A percentile compares a stretch with the other conserved stretches of the same genome.
phyloP scores from a whole-genome alignment of 2,329 filamentous ascomycete species.

The Septoria petroselini region DNA sequence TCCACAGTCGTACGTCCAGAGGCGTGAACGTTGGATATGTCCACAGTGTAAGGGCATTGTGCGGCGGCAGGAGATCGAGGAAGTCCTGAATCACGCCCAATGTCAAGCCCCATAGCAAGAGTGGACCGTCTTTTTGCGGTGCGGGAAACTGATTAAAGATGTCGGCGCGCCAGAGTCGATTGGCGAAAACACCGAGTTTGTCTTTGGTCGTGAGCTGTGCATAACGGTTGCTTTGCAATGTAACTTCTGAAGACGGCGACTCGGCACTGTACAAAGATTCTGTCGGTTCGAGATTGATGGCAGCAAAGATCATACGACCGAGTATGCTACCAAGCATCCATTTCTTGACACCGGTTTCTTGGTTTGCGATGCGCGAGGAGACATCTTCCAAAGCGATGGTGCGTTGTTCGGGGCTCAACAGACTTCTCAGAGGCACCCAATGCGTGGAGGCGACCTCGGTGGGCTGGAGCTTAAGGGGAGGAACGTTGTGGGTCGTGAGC shows the following conservation, averaged over 20 bases:
- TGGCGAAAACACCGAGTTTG: conserved; percentile 18
- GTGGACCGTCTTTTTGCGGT: conserved; percentile 44
- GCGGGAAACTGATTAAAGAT: conserved; percentile 33
- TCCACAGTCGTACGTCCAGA: conserved; percentile 57
- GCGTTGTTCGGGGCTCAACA: conserved; percentile 59
- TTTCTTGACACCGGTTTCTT: conserved; percentile 52
- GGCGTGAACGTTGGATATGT: conserved; percentile 66
- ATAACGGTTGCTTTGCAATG: conserved; percentile 31
- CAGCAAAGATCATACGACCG: conserved; percentile 66
- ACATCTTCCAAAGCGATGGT: conserved; percentile 64
- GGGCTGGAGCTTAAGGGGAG: conserved; percentile 61
- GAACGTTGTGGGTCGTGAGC: conserved; percentile 55
- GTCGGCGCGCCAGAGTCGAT: conserved; percentile 27
- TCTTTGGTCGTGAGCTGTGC: conserved; percentile 20
- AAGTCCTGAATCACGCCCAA: conserved; percentile 66
- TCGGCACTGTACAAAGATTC: conserved; percentile 57
- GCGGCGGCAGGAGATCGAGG: conserved; percentile 63
- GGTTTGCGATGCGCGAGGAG: conserved; percentile 58
- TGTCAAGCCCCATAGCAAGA: conserved; percentile 67
- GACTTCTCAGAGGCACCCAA: conserved; percentile 63
- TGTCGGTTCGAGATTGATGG: conserved; percentile 60
- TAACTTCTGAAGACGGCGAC: conserved; percentile 30
- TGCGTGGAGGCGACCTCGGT: conserved; percentile 66
- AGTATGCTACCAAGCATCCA: conserved; percentile 56
- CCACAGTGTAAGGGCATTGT: conserved; percentile 61